These are phyloP conservation scores for Colletotrichum tofieldiae DNA, from an alignment of 2,329 filamentous ascomycete genomes.

Conservation along the genomic window DNA sequence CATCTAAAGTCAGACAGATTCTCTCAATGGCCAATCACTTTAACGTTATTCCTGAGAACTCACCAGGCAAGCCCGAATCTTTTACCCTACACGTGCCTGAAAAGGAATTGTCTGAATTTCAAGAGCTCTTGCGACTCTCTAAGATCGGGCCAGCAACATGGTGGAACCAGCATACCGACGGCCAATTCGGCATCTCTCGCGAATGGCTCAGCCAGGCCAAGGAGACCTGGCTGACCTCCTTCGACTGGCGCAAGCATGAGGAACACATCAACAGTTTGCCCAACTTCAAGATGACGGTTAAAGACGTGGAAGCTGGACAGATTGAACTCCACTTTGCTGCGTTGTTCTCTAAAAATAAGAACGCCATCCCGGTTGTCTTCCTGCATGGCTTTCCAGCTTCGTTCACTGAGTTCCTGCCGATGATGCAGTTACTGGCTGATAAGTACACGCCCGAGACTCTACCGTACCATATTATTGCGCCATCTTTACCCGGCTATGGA, in stretches of 20 bases:
- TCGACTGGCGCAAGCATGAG: slow-evolving; percentile 62
- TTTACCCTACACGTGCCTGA: slow-evolving; percentile 61
- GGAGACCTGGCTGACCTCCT: slow-evolving; percentile 58
- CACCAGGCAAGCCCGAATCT: slow-evolving; percentile 24
- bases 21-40: too few relatives aligned
- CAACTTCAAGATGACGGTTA: slow-evolving; percentile 61
- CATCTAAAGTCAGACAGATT: too few relatives aligned
- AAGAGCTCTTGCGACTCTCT: slow-evolving; percentile 62
- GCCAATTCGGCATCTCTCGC: slow-evolving; percentile 60
- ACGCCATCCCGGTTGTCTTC: slow-evolving; percentile 66
- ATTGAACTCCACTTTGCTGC: slow-evolving; percentile 67
- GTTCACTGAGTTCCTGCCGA: slow-evolving; percentile 69
- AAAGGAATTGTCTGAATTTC: slow-evolving; percentile 60
- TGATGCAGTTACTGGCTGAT: slow-evolving; percentile 61
- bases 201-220: slow-evolving; percentile 62
- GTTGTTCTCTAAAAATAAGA: slow-evolving; percentile 65
- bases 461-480: slow-evolving; percentile 72
- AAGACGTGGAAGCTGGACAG: slow-evolving; percentile 53
- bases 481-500: slow-evolving; percentile 67
- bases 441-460: slow-evolving; percentile 65
- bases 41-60: too few relatives aligned
- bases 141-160: slow-evolving; percentile 63
- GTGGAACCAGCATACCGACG: slow-evolving; percentile 60
- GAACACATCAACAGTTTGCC: slow-evolving; percentile 62
- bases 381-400: slow-evolving; percentile 70